A percentile compares a stretch with the other conserved stretches of the same genome.
Evolutionary conservation across 2,329 filamentous ascomycete genomes (phyloP).

Genomic region (Exserohilum turcica): DNA sequence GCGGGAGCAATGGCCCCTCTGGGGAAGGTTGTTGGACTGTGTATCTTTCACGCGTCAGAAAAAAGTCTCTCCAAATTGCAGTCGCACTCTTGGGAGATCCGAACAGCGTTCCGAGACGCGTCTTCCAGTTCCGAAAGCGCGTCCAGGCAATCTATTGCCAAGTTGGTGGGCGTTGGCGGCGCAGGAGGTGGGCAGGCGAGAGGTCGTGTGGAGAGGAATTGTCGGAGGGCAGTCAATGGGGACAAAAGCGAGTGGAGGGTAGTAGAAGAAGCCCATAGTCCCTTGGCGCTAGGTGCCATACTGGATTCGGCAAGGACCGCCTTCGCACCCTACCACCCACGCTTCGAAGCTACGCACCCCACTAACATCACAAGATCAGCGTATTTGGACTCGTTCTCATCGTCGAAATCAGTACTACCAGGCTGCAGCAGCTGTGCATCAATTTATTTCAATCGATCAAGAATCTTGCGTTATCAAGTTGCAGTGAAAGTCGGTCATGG

Average conservation of each 20-base stretch:
- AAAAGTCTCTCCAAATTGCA: conserved; percentile 34
- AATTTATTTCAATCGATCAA: conserved; percentile 6
- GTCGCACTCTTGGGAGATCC: conserved; percentile 38
- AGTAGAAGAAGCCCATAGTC: conserved; percentile 32
- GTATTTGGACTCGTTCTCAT: conserved; percentile 71
- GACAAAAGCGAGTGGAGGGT: conserved; percentile 34
- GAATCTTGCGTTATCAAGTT: conserved; percentile 14
- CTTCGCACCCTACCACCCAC: conserved; percentile 36
- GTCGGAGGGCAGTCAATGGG: conserved; percentile 45
- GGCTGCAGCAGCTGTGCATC: conserved; percentile 16
- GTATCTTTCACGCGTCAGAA: conserved; percentile 28
- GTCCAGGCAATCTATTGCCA: conserved; percentile 40
- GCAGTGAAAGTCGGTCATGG: conserved; percentile 17
- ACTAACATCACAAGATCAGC: conserved; percentile 49
- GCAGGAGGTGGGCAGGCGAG: conserved; percentile 37
- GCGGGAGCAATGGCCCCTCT: conserved; percentile 16
- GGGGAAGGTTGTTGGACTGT: conserved; percentile 9
- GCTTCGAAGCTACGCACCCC: conserved; percentile 35
- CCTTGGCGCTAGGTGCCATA: conserved; percentile 28
- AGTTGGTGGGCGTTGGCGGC: conserved; percentile 35
- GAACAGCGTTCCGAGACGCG: conserved; percentile 46
- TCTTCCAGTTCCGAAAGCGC: conserved; percentile 51
- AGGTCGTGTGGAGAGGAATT: conserved; percentile 36
- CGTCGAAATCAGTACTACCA: conserved; percentile 43
- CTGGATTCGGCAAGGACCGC: conserved; percentile 33